Evolutionary conservation across 2,329 filamentous ascomycete genomes (phyloP).

Genomic region (Neopestalotiopsis clavispora): DNA sequence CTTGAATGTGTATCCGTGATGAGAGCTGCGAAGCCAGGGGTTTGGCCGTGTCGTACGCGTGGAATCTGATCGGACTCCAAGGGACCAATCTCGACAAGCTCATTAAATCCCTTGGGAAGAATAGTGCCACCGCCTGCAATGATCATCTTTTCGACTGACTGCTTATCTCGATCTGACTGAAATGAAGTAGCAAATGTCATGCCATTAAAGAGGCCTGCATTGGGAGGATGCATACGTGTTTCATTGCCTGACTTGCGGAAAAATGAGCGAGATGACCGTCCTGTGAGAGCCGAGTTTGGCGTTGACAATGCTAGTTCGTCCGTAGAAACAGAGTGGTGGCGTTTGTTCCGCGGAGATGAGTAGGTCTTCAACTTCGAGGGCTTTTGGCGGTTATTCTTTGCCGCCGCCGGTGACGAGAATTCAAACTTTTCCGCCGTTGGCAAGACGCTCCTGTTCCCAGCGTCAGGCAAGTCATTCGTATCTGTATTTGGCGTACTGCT

Average conservation of each 20-base stretch:
- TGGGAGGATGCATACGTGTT: neutral
- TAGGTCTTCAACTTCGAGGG: constrained; percentile 31
- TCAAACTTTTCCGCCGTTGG: constrained; percentile 14
- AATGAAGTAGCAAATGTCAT: constrained; percentile 92
- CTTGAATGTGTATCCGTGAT: constrained; percentile 87
- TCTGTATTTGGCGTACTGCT: constrained; percentile 32
- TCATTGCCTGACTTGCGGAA: constrained; percentile 16
- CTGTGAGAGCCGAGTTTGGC: constrained; percentile 33
- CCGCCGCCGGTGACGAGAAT: constrained; percentile 38
- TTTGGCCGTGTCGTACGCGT: constrained; percentile 44
- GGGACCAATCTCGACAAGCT: constrained; percentile 67
- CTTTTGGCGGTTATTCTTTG: constrained; percentile 34
- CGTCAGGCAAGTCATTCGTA: constrained; percentile 4
- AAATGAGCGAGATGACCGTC: constrained; percentile 22
- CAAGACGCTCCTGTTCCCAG: neutral
- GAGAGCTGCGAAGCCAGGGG: constrained; percentile 79
- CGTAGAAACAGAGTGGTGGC: constrained; percentile 47
- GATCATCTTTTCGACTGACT: constrained; percentile 65
- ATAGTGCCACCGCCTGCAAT: constrained; percentile 73
- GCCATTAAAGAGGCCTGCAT: constrained; percentile 64
- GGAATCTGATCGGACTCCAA: constrained; percentile 53
- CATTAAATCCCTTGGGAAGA: constrained; percentile 77
- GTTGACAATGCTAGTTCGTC: constrained; percentile 53
- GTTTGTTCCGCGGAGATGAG: constrained; percentile 17
- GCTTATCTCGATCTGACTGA: constrained; percentile 41